phyloP scores from a whole-genome alignment of 1,284 basidiomycete species.

The Moesziomyces sp. region DNA sequence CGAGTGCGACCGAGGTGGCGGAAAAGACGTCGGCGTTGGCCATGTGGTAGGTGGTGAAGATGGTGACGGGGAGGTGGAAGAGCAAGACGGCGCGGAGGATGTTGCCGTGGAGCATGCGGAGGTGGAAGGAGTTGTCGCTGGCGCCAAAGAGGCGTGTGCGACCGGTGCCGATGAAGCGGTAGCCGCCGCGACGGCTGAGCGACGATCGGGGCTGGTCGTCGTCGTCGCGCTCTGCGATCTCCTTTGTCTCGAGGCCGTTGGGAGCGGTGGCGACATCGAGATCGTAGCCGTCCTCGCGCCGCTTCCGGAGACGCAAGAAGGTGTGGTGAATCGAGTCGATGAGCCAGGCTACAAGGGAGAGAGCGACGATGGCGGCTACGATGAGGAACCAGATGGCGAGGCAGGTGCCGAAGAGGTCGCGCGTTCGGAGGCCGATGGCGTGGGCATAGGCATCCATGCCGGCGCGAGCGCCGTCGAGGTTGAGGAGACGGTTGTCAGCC shows the following conservation, averaged over 20 bases:
- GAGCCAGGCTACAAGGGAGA: constrained; percentile 77
- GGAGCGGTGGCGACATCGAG: constrained; percentile 11
- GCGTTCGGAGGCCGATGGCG: constrained; percentile 80
- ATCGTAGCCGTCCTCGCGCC: constrained; percentile 42
- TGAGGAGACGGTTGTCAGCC: constrained; percentile 78
- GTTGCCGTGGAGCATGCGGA: constrained; percentile 76
- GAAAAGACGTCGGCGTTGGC: constrained; percentile 73
- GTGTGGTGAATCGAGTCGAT: constrained; percentile 50
- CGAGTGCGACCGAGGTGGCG: constrained; percentile 75
- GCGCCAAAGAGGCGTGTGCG: constrained; percentile 28
- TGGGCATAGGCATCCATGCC: constrained; percentile 84
- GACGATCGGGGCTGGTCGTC: constrained; percentile 34
- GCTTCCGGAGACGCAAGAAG: constrained; percentile 27
- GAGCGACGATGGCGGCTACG: constrained; percentile 76
- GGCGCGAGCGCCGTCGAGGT: constrained; percentile 65
- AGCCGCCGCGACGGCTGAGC: constrained; percentile 38
- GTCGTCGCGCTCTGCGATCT: constrained; percentile 13
- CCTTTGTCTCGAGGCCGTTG: constrained; percentile 20
- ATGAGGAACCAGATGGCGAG: constrained; percentile 84
- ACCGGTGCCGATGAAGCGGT: constrained; percentile 34
- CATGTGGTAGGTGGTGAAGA: constrained; percentile 89
- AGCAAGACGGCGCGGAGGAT: constrained; percentile 86
- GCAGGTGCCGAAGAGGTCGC: constrained; percentile 86
- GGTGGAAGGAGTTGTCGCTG: constrained; percentile 48
- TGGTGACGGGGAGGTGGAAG: constrained; percentile 92